Base-by-base conservation (phyloP, 768 basidiomycete species). In the Astraeus odoratus region DNA sequence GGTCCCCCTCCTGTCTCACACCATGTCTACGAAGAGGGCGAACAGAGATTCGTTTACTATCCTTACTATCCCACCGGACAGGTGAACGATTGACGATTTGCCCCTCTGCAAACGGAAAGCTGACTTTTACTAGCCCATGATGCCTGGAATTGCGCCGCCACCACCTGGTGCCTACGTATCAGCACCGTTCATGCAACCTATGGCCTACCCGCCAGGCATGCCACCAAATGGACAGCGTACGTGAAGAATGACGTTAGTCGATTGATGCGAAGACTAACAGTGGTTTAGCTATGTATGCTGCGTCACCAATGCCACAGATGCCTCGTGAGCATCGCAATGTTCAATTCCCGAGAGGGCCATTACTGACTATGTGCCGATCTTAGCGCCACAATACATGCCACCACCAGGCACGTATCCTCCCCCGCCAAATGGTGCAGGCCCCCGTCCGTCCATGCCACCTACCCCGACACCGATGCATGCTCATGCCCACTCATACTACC, bases 381-480 rank as follows among this genome's bases (percentile, higher is more conserved):
- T 53, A 82, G 80, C 78, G 26, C 81, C 83, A 16, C 79, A 80
- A 38, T 92, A 90, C 60, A 89, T 91, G 86, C 81, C 69, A 23
- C 86, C 82, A 4, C 84, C 83, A 42, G 83, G 84, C 43, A 72
- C 81, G 48, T 88, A 86, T 54, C 85, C 84, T 13, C 77, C 81
- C 3, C 83, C 82, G 39, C 85, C 88, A 19, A 88, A 86, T 54
- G 84, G 84, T 37, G 78, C 77, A 25, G 86, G 77, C 30, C 86
- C 82, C 15, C 78, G 88, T 50, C 88, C 85, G 20, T 89, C 88
- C 13, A 88, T 91, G 84, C 89, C 89, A n/a, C 86, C 89, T 8
- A 90, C 88, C 8, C 89, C 90, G 2, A 87, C 91, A 51, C 89
- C 86, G 12, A 74, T 83, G 33, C 88, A 90, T 58, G 83, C 90